These are phyloP conservation scores for Annulohypoxylon bovei DNA, from an alignment of 495 filamentous ascomycete genomes.

Conservation along the genomic window DNA sequence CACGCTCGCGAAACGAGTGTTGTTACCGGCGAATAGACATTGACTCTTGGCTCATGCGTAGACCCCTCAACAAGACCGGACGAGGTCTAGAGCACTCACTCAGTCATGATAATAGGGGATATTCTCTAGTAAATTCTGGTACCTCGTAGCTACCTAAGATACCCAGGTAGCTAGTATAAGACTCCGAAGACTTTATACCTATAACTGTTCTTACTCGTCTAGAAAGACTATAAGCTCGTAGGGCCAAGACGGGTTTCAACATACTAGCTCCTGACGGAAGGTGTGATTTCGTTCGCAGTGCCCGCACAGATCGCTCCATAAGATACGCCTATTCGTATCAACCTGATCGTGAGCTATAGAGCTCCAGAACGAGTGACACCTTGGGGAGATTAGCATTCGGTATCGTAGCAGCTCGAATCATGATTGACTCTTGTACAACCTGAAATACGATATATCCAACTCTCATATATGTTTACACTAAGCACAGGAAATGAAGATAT, in stretches of 20 bases:
- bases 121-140: conserved; percentile 10
- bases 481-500: conserved; percentile 7
- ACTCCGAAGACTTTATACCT: background rate
- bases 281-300: conserved; percentile 23
- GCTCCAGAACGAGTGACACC: conserved; percentile 2
- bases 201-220: background rate
- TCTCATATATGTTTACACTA: conserved; percentile 32
- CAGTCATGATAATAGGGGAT: background rate
- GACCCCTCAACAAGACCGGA: conserved; percentile 2
- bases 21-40: conserved; percentile 37
- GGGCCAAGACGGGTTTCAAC: conserved; percentile 22
- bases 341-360: conserved; percentile 10
- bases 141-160: too few species aligned
- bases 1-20: conserved; percentile 25
- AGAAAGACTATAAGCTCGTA: conserved; percentile 3
- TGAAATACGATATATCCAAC: conserved; percentile 4
- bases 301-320: background rate
- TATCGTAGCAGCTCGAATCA: conserved; percentile 10
- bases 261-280: conserved; percentile 38
- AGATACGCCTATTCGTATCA: background rate
- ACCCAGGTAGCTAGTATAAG: background rate
- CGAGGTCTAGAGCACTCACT: conserved; percentile 13
- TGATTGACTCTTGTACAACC: background rate
- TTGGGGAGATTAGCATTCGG: background rate
- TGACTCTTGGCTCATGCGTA: conserved; percentile 10